Base-by-base conservation (phyloP, 768 basidiomycete species). In the Sutorius australiensis region DNA sequence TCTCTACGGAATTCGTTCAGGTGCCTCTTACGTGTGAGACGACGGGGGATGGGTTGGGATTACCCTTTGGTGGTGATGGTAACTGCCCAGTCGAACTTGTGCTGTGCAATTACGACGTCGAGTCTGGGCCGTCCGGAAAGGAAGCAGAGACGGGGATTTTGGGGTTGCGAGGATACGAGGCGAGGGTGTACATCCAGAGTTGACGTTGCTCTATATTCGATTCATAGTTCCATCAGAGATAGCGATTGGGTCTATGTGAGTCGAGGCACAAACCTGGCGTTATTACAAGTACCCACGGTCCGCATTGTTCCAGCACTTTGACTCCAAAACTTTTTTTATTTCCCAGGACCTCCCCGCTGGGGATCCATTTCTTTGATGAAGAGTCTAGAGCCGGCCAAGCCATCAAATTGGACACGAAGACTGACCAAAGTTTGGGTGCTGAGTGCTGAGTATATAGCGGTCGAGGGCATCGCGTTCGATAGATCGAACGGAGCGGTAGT, bases 1-100 rank as follows among this genome's bases (percentile, higher is more conserved):
- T 84, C 32, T 58, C 66, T 0, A 62, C 59, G 27, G 62, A 68
- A 10, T 61, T 55, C 2, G 64, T 69, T 13, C 47, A 51, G 45
- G 51, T 65, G 43, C 56, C 51, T 3, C 8, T 56, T 2, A 4
- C 24, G 24, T 24, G 24, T 24, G 43, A 27, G 19, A 6, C 28
- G 43, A 24, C 17, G 21, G 24, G 3, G 27, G 41, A 3, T 5
- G 51, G 48, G 42, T 12, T 46, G 6, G 43, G 61, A 16, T 27
- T 54, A 11, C 17, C 30, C 56, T 19, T 46, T 19, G 24, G 24
- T 24, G 24, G 24, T 24, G 24, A 4, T 24, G 24, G 24, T 24
- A 24, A 24, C 24, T 4, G 4, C 4, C 24, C 24, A 24, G 24
- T 24, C 7, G 30, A 24, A 11, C 53, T 67, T n/a, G 59, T 62